Conservation (phyloP, 331 rosid genomes). For the Acacia concinna region DNA sequence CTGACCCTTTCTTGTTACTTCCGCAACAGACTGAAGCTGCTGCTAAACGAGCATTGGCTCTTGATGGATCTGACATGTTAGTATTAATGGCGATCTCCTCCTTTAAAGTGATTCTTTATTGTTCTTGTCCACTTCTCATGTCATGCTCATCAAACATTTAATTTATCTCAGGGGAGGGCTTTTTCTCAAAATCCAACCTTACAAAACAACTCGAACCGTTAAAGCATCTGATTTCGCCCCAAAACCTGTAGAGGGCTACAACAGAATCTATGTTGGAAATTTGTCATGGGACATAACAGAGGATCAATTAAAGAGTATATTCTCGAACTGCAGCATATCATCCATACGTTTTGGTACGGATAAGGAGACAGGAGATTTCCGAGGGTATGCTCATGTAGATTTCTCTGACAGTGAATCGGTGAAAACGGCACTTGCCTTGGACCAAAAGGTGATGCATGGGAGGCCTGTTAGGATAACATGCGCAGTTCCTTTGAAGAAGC, state of each 20-base stretch:
- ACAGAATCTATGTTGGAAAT: constrained; percentile 84
- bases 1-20: constrained; percentile 22
- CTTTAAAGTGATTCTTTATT: not conserved
- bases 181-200: constrained; percentile 77
- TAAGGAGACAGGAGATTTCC: constrained; percentile 85
- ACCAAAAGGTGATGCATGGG: constrained; percentile 60
- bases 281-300: constrained; percentile 86
- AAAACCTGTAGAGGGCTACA: constrained; percentile 72
- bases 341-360: constrained; percentile 70
- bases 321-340: constrained; percentile 56
- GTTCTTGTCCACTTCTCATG: constrained; percentile 11
- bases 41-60: constrained; percentile 84
- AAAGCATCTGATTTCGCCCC: constrained; percentile 72
- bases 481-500: constrained; percentile 76
- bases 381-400: constrained; percentile 84
- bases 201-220: constrained; percentile 48
- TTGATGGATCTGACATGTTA: constrained; percentile 95
- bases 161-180: constrained; percentile 80
- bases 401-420: constrained; percentile 63
- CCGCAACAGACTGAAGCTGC: constrained; percentile 84
- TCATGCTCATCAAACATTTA: constrained; percentile 24
- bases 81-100: constrained; percentile 35
- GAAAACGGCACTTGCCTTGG: constrained; percentile 63
- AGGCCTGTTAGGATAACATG: constrained; percentile 79
- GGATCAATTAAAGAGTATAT: constrained; percentile 66